Percentiles rank a stretch among this genome's conserved stretches.
These are phyloP conservation scores for Fusarium xylarioides DNA, from an alignment of 2,329 filamentous ascomycete species.

Conservation along the genomic window DNA sequence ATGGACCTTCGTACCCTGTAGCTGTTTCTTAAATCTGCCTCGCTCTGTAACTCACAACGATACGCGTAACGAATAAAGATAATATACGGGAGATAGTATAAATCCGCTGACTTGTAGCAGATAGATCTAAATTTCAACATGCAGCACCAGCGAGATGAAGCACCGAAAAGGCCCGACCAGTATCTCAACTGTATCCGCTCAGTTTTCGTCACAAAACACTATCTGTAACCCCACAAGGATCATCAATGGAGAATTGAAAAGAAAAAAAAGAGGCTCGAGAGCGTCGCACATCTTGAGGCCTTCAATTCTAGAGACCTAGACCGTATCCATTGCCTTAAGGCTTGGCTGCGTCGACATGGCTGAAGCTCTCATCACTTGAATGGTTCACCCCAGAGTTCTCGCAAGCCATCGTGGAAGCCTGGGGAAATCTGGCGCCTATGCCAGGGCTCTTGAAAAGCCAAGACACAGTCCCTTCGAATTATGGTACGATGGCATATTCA, in stretches of 20 bases:
- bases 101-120: not conserved
- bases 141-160: constrained; percentile 5
- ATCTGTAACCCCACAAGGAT: constrained; percentile 18
- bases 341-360: constrained; percentile 25
- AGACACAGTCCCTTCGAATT: constrained; percentile 5
- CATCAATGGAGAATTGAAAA: not conserved
- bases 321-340: not conserved
- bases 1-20: constrained; percentile 14
- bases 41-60: not conserved
- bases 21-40: not conserved
- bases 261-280: not conserved
- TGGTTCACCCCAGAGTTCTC: constrained; percentile 31
- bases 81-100: not conserved
- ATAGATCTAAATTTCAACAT: constrained; percentile 6
- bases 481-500: constrained; percentile 15
- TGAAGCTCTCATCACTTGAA: not conserved
- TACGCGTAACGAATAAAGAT: constrained; percentile 1
- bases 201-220: constrained; percentile 13
- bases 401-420: constrained; percentile 19
- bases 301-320: constrained; percentile 1
- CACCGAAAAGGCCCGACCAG: constrained; percentile 34
- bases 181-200: not conserved
- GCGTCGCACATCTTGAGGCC: constrained; percentile 11
- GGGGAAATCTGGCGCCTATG: constrained; percentile 31
- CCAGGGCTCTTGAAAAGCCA: constrained; percentile 12